These are phyloP conservation scores for Ascochyta pisi DNA, from an alignment of 2,329 filamentous ascomycete genomes.

Conservation along the genomic window DNA sequence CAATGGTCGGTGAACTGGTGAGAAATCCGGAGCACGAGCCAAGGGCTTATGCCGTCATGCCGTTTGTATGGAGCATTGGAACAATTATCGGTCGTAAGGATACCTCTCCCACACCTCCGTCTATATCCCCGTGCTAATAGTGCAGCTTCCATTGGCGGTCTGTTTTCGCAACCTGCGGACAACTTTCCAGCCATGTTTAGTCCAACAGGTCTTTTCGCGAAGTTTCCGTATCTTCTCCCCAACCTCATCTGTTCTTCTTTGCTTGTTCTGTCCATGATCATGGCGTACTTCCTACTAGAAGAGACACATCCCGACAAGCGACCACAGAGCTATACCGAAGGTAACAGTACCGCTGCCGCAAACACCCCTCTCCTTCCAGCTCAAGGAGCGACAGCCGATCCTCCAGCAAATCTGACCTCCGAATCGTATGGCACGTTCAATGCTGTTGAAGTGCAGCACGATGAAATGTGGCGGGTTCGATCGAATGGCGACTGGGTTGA, in stretches of 20 bases:
- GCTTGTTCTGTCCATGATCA: constrained; percentile 77
- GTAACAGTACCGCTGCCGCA: constrained; percentile 55
- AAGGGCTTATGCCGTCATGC: constrained; percentile 88
- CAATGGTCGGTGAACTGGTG: constrained; percentile 83
- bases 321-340: constrained; percentile 53
- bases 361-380: constrained; percentile 79
- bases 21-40: constrained; percentile 73
- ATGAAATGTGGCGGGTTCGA: constrained; percentile 60
- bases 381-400: constrained; percentile 75
- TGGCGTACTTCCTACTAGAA: constrained; percentile 81
- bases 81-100: constrained; percentile 75
- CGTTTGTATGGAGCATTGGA: constrained; percentile 90
- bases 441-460: constrained; percentile 61
- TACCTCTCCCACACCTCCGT: background rate
- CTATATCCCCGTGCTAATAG: constrained; percentile 25
- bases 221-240: constrained; percentile 85
- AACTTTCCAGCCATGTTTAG: constrained; percentile 77
- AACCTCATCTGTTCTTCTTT: constrained; percentile 83
- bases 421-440: constrained; percentile 82
- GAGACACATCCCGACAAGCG: constrained; percentile 90
- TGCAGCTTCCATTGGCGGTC: constrained; percentile 77
- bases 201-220: constrained; percentile 71
- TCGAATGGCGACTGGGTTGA: constrained; percentile 55
- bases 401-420: constrained; percentile 74
- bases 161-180: constrained; percentile 78